Conservation (phyloP, 306 rosid species). For the Vigna angularis region DNA sequence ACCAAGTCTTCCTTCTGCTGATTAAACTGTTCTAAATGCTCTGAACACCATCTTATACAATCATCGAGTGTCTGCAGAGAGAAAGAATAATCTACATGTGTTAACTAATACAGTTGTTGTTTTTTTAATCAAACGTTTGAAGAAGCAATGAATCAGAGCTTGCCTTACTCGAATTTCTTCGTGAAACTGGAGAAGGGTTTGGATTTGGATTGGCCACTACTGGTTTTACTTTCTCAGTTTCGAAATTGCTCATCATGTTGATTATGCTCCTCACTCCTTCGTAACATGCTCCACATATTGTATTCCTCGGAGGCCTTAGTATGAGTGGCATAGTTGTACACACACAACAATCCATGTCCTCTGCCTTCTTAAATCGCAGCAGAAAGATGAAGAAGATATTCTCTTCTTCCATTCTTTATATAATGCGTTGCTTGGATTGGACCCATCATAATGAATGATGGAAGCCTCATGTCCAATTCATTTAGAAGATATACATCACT, state of each 20-base stretch:
- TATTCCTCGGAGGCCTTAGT: constrained; percentile 86
- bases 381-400: not conserved
- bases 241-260: constrained; percentile 54
- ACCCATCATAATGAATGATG: constrained; percentile 42
- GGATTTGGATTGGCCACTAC: constrained; percentile 11
- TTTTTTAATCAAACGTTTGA: not conserved
- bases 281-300: constrained; percentile 75
- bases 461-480: constrained; percentile 17
- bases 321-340: constrained; percentile 76
- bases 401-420: not conserved
- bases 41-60: constrained; percentile 54
- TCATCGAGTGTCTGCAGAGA: constrained; percentile 56
- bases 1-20: constrained; percentile 56
- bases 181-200: constrained; percentile 32
- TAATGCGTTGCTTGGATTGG: constrained; percentile 48
- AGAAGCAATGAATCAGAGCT: constrained; percentile 56
- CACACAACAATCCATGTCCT: constrained; percentile 77
- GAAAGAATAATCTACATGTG: not conserved
- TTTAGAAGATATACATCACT: constrained; percentile 50
- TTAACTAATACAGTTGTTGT: not conserved
- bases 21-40: constrained; percentile 44
- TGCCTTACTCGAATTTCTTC: constrained; percentile 71
- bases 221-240: constrained; percentile 51
- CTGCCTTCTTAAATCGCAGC: constrained; percentile 17
- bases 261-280: constrained; percentile 79